Evolutionary conservation across 805 yeast species (phyloP), one percentile per base, ranked within the genome.

Genomic region (Barnettozyma sucrosica): DNA sequence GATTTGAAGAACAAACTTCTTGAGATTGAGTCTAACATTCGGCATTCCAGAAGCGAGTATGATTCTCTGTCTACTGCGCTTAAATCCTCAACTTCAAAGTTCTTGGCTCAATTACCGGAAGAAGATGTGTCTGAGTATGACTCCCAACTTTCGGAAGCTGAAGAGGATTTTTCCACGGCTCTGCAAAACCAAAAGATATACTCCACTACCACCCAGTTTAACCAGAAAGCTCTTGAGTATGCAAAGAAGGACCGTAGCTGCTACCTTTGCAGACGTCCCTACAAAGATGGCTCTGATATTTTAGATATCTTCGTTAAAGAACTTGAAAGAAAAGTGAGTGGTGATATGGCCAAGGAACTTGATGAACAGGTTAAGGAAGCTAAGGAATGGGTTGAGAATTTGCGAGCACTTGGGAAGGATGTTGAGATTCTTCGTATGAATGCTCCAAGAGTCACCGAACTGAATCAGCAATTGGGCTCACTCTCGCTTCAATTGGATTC

Each of bases 161-260:
- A 87, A 56, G 75, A 74, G 16, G 83, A 82, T 38, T 77, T 79
- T 53, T 74, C 77, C 37, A 73, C 73, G 18, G 80, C 88, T 0
- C 66, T 79, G 14, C 85, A 83, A 52, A 81, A 84, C 47, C 61
- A 79, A 28, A 87, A 87, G 58, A 80, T 86, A 53, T 76, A 76
- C 26, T 80, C 79, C 39, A 85, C 89, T 2, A 82, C 90, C 0
- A 68, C 79, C 23, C 78, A 78, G 37, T 89, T 83, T 65, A 89
- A 86, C 57, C 65, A 72, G 20, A 78, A 77, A 39, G 97, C 97
- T 0, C 65, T 85, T 10, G 75, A 78, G 26, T 63, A 76, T 36
- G 93, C 95, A 0, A 66, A 77, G 24, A 57, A 61, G 4, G 72
- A 75, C 8, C 73, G 80, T 10, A 70, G 77, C 42, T 92, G 97